phyloP scores from a whole-genome alignment of 2,329 filamentous ascomycete genomes.

The Coleophoma crateriformis region DNA sequence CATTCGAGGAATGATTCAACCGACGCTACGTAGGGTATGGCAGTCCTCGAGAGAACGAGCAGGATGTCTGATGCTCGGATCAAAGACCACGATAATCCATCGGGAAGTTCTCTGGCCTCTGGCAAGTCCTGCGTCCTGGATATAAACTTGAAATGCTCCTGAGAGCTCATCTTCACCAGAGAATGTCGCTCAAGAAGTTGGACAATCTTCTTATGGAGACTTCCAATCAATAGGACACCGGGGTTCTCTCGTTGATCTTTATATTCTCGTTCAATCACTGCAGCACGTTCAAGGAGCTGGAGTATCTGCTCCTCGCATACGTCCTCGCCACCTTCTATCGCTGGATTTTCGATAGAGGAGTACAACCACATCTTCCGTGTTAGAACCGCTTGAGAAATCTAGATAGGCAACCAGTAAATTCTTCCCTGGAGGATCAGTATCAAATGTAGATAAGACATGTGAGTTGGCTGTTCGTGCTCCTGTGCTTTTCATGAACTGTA shows the following conservation, averaged over 20 bases:
- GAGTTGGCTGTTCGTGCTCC: conserved; percentile 36
- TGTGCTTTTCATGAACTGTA: conserved; percentile 47
- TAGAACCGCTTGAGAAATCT: conserved; percentile 53
- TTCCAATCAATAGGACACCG: conserved; percentile 36
- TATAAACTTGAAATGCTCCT: conserved; percentile 49
- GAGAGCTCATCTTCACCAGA: conserved; percentile 16
- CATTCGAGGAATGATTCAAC: neutral
- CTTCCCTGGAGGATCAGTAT: conserved; percentile 14
- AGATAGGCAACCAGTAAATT: conserved; percentile 53
- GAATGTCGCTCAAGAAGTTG: conserved; percentile 23
- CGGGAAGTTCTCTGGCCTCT: conserved; percentile 27
- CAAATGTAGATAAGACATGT: conserved; percentile 35
- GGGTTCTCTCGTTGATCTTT: conserved; percentile 13
- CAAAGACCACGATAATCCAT: conserved; percentile 49
- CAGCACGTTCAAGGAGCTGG: conserved; percentile 24
- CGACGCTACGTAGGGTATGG: conserved; percentile 37
- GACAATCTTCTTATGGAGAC: conserved; percentile 32
- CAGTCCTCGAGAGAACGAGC: conserved; percentile 47
- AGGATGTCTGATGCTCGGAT: conserved; percentile 46
- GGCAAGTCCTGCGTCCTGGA: conserved; percentile 44
- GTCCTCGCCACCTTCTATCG: neutral
- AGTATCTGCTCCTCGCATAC: conserved; percentile 29
- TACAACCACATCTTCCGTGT: conserved; percentile 66
- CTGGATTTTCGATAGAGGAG: conserved; percentile 39
- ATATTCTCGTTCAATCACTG: conserved; percentile 21